These are phyloP conservation scores for Fusarium nygamai DNA, from an alignment of 2,329 filamentous ascomycete genomes.

Conservation along the genomic window DNA sequence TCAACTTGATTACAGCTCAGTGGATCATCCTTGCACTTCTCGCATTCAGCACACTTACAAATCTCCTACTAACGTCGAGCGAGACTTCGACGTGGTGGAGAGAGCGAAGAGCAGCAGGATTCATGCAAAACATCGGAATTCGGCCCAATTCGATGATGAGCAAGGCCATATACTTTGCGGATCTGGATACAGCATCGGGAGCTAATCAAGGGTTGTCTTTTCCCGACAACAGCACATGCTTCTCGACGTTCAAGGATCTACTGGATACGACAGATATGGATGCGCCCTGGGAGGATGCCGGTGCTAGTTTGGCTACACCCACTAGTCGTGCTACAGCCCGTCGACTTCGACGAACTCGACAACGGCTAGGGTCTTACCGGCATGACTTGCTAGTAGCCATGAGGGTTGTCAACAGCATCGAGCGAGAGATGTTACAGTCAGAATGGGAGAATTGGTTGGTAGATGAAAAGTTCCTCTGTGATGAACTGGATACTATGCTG, in stretches of 20 bases:
- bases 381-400: slow-evolving; percentile 93
- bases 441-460: slow-evolving; percentile 95
- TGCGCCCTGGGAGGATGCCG: slow-evolving; percentile 63
- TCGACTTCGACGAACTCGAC: slow-evolving; percentile 80
- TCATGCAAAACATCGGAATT: slow-evolving; percentile 85
- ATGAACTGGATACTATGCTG: slow-evolving; percentile 64
- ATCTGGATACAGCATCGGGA: slow-evolving; percentile 74
- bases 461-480: slow-evolving; percentile 81
- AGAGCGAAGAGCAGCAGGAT: slow-evolving; percentile 81
- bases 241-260: slow-evolving; percentile 69
- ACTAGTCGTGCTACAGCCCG: slow-evolving; percentile 65
- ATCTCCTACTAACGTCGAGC: slow-evolving; percentile 78
- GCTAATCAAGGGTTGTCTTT: slow-evolving; percentile 47
- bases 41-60: slow-evolving; percentile 74
- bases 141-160: slow-evolving; percentile 83
- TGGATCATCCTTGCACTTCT: slow-evolving; percentile 77
- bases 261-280: slow-evolving; percentile 68
- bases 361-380: slow-evolving; percentile 83
- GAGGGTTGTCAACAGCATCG: slow-evolving; percentile 88
- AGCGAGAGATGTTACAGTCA: slow-evolving; percentile 83
- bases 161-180: slow-evolving; percentile 83
- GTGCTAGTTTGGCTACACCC: slow-evolving; percentile 56
- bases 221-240: slow-evolving; percentile 65
- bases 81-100: slow-evolving; percentile 84
- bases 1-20: slow-evolving; percentile 76